phyloP scores from a whole-genome alignment of 2,329 filamentous ascomycete genomes.

The Colletotrichum simmondsii region DNA sequence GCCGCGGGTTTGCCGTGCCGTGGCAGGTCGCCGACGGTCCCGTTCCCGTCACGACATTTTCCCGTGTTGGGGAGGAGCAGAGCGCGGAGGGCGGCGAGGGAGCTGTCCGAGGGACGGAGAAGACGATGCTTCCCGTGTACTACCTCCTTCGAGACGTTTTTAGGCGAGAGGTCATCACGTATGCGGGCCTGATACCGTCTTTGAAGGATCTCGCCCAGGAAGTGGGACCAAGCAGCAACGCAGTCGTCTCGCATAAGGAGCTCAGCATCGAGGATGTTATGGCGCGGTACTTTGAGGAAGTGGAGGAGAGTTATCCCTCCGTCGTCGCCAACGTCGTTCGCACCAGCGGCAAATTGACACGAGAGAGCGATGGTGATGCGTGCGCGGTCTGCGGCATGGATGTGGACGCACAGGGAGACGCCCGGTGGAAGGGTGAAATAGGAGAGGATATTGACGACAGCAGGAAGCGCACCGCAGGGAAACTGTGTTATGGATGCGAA shows the following conservation, averaged over 20 bases:
- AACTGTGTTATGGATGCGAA: conserved; percentile 80
- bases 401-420: conserved; percentile 71
- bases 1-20: conserved; percentile 84
- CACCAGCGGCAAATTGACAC: conserved; percentile 84
- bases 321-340: conserved; percentile 96
- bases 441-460: conserved; percentile 51
- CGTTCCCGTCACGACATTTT: conserved; percentile 41
- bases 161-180: conserved; percentile 80
- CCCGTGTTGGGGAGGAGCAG: background rate
- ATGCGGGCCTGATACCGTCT: conserved; percentile 66
- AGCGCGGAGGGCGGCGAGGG: background rate
- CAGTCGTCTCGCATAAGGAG: conserved; percentile 74
- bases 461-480: conserved; percentile 42
- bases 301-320: conserved; percentile 87
- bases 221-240: conserved; percentile 40
- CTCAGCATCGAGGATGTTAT: conserved; percentile 93
- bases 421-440: conserved; percentile 71
- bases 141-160: conserved; percentile 89
- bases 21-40: conserved; percentile 84
- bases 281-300: conserved; percentile 85
- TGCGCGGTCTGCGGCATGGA: conserved; percentile 79
- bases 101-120: background rate
- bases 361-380: conserved; percentile 49
- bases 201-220: conserved; percentile 58
- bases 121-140: conserved; percentile 62